These are phyloP conservation scores for Sugiyamaella pinicola DNA, from an alignment of 1,139 yeast species.

Conservation along the genomic window DNA sequence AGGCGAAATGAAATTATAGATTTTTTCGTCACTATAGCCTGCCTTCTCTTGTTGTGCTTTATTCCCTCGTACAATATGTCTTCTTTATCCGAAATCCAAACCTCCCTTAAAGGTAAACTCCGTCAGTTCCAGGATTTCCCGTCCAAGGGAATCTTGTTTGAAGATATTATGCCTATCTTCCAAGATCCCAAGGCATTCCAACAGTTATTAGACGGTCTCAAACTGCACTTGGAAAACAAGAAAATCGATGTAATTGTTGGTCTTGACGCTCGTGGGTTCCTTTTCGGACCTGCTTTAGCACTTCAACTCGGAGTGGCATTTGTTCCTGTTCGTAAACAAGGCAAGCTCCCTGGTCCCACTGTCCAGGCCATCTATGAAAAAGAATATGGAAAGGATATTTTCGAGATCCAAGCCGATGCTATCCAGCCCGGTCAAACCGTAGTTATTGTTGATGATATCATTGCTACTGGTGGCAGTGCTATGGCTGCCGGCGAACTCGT, in stretches of 20 bases:
- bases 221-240: constrained; percentile 64
- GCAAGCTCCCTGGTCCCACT: constrained; percentile 89
- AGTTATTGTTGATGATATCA: constrained; percentile 88
- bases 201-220: constrained; percentile 78
- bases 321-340: constrained; percentile 92
- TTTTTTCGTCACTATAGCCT: no score
- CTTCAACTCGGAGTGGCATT: constrained; percentile 86
- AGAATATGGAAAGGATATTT: constrained; percentile 87
- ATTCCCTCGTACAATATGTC: no score
- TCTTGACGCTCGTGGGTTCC: constrained; percentile 93
- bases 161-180: constrained; percentile 94
- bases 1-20: background rate
- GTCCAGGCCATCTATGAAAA: constrained; percentile 74
- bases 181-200: constrained; percentile 78
- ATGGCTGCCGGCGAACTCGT: constrained; percentile 89
- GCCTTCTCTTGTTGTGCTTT: no score
- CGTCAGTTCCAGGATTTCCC: constrained; percentile 92
- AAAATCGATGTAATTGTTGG: constrained; percentile 86
- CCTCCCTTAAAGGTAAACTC: constrained; percentile 37
- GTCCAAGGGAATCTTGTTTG: constrained; percentile 86
- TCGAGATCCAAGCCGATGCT: constrained; percentile 84
- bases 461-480: constrained; percentile 98
- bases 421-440: constrained; percentile 81
- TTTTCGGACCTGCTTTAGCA: constrained; percentile 95
- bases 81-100: constrained; percentile 24